Evolutionary conservation across 805 yeast genomes (phyloP), one percentile per base, ranked within the genome.

Genomic region (Scheffersomyces ergatensis): DNA sequence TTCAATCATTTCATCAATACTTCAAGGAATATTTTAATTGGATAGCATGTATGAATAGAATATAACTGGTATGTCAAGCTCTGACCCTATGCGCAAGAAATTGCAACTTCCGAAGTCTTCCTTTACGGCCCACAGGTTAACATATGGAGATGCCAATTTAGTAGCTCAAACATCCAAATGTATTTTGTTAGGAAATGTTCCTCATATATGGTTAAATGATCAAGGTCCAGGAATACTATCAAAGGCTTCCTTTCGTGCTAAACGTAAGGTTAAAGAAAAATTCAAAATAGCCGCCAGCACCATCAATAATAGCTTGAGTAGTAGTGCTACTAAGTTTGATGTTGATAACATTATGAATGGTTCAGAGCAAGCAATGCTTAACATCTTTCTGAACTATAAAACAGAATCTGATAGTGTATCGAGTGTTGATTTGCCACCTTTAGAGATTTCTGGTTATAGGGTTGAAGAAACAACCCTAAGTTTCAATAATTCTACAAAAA

Each of bases 111-210:
- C 86, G 3, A 58, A 53, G 29, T 45, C 63, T 21, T 81, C 88
- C 2, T 84, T 78, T 60, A 79, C 88, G 0, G 83, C 85, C 0
- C 78, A 72, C 43, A 65, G 85, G 32, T 61, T 85, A 19, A 59
- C 71, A 13, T 82, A 80, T 55, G 70, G 77, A n/a, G 63, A 70
- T 7, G 64, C 83, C 0, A 38, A 50, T 3, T 75, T 77, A 40
- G 54, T 85, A 5, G 63, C 78, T 18, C 62, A 65, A n/a, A 60
- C 66, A 9, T 71, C 87, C 1, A 65, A 66, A 36, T 65, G 72
- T 1, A 58, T 76, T 0, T 60, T 83, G 7, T 48, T 85, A 4
- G 92, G 92, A 0, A 66, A 72, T 0, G 55, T 82, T 2, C 92
- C 90, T 0, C 58, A 61, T 18, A 55, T 73, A 11, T 85, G 88